Percentiles rank a stretch among this genome's conserved stretches.
Conservation (phyloP, 208 protist species). For the Naegleria lovaniensis region DNA sequence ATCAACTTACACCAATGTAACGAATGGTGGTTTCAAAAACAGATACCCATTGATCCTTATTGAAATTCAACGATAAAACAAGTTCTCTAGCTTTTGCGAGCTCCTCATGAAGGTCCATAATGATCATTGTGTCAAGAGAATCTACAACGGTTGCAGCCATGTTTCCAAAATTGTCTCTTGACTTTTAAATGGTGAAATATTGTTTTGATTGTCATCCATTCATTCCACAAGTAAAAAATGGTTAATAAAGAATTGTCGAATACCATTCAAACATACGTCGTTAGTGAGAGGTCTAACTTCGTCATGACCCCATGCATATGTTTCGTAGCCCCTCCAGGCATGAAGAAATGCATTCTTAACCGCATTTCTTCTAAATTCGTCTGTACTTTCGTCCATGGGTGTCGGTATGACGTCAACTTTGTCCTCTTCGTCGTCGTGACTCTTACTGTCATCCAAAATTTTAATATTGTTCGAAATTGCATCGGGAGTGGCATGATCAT, state of each 20-base stretch:
- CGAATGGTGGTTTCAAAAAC: slow-evolving; percentile 9
- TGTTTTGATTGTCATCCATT: too few relatives aligned
- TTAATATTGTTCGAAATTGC: too few relatives aligned
- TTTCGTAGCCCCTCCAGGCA: slow-evolving; percentile 53
- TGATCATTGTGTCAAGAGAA: slow-evolving; percentile 62
- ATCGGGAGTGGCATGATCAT: too few relatives aligned
- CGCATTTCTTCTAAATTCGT: slow-evolving; percentile 28
- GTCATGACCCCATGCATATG: slow-evolving; percentile 62
- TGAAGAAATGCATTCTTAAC: slow-evolving; percentile 47
- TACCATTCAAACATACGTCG: slow-evolving; percentile 21
- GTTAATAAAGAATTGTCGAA: slow-evolving; percentile 33
- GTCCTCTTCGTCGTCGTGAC: too few relatives aligned
- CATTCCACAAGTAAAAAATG: too few relatives aligned
- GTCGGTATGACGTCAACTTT: too few relatives aligned
- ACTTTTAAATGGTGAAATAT: not conserved
- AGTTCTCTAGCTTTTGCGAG: slow-evolving; percentile 45
- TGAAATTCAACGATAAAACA: slow-evolving; percentile 43
- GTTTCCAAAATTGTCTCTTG: slow-evolving; percentile 31
- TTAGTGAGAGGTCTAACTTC: slow-evolving; percentile 56
- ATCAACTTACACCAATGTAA: not conserved
- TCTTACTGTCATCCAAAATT: too few relatives aligned
- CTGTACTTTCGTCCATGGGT: not conserved
- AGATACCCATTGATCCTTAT: slow-evolving; percentile 27
- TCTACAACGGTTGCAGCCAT: slow-evolving; percentile 67
- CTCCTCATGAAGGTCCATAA: slow-evolving; percentile 64